phyloP scores from a whole-genome alignment of 2,329 filamentous ascomycete species.

The Emmonsiellopsis sp. region DNA sequence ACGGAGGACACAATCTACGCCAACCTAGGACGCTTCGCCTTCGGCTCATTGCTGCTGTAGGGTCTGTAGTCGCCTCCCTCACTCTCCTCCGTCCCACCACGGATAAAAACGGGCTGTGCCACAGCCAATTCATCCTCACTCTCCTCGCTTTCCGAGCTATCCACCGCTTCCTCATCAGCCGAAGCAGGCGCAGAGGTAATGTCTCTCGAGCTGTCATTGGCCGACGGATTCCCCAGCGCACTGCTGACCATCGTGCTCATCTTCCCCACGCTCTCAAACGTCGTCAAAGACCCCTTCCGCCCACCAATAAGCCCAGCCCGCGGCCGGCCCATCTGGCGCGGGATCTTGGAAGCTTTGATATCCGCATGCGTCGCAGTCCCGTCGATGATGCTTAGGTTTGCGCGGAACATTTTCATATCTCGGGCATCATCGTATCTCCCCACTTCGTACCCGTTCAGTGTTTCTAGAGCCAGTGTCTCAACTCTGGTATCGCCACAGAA shows the following conservation, averaged over 20 bases:
- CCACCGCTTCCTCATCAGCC: constrained; percentile 6
- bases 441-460: constrained; percentile 45
- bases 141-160: constrained; percentile 5
- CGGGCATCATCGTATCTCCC: constrained; percentile 36
- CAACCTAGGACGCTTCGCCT: constrained; percentile 14
- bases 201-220: constrained; percentile 4
- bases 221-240: constrained; percentile 19
- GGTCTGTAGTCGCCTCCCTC: constrained; percentile 19
- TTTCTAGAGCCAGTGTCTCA: constrained; percentile 46
- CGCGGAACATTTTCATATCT: constrained; percentile 38
- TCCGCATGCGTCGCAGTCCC: constrained; percentile 20
- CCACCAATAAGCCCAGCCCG: constrained; percentile 12
- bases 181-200: constrained; percentile 5
- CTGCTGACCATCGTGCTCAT: constrained; percentile 31
- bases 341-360: constrained; percentile 20
- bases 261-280: constrained; percentile 25
- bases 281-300: constrained; percentile 5
- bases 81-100: constrained; percentile 20
- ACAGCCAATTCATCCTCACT: constrained; percentile 9
- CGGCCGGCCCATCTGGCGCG: constrained; percentile 19
- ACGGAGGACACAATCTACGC: constrained; percentile 2
- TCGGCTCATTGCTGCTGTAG: constrained; percentile 2
- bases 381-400: constrained; percentile 36
- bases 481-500: constrained; percentile 49
- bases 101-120: constrained; percentile 10